Evolutionary conservation across 495 filamentous ascomycete genomes (phyloP).

Genomic region (Cudoniella acicularis): DNA sequence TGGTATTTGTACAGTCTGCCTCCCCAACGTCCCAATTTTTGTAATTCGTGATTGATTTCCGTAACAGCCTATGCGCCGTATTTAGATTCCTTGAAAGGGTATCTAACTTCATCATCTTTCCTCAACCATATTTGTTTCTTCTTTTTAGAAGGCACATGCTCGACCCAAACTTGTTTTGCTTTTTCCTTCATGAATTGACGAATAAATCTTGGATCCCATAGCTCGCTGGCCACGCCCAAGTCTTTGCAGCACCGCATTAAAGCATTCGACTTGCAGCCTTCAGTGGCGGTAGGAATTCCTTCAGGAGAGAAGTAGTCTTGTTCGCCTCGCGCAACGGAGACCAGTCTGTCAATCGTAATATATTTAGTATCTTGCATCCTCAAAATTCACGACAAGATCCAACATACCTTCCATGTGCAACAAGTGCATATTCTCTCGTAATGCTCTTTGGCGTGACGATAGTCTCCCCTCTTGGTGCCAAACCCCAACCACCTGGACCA

Average conservation of each 20-base stretch:
- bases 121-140: constrained; percentile 81
- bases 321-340: constrained; percentile 90
- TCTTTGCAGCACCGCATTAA: constrained; percentile 98
- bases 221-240: constrained; percentile 86
- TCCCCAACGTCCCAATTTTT: constrained; percentile 23
- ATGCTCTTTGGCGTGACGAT: constrained; percentile 85
- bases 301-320: constrained; percentile 91
- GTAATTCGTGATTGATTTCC: neutral
- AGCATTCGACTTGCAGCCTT: constrained; percentile 96
- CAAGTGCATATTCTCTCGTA: constrained; percentile 91
- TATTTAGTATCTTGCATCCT: neutral
- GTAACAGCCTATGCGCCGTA: constrained; percentile 20
- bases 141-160: constrained; percentile 82
- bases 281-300: constrained; percentile 92
- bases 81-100: constrained; percentile 73
- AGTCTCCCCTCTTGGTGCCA: constrained; percentile 86
- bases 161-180: constrained; percentile 71
- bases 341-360: constrained; percentile 54
- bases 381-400: neutral
- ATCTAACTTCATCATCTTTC: constrained; percentile 76
- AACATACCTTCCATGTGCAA: constrained; percentile 82
- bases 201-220: constrained; percentile 96
- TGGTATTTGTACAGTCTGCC: constrained; percentile 9
- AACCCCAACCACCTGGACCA: constrained; percentile 92
- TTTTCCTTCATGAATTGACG: constrained; percentile 60